phyloP scores from a whole-genome alignment of 495 filamentous ascomycete genomes.

The Hypomontagnella submonticulosa region DNA sequence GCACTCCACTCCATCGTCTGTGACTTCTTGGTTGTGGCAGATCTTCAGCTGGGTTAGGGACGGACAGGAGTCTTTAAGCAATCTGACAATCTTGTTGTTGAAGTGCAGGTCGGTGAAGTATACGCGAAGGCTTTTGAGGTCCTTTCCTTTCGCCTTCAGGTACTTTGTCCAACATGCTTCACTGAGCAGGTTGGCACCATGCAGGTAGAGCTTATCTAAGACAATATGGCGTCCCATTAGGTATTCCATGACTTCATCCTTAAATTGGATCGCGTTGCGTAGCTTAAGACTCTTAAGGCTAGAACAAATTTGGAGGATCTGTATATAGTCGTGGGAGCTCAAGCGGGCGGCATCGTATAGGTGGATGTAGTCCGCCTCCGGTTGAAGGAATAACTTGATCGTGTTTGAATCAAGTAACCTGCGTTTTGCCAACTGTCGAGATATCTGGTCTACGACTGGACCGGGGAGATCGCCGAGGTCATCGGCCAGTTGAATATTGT shows the following conservation, averaged over 20 bases:
- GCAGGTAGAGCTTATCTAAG: constrained; percentile 71
- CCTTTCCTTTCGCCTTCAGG: constrained; percentile 68
- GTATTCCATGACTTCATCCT: constrained; percentile 82
- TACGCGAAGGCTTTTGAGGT: constrained; percentile 74
- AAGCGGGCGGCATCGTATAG: constrained; percentile 86
- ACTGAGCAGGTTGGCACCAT: constrained; percentile 81
- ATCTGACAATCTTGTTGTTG: constrained; percentile 63
- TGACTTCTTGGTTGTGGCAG: constrained; percentile 63
- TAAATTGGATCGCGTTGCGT: constrained; percentile 86
- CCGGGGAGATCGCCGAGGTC: constrained; percentile 83
- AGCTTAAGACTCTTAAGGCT: constrained; percentile 74
- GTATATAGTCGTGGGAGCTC: constrained; percentile 76
- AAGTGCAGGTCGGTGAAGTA: constrained; percentile 77
- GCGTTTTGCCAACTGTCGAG: constrained; percentile 82
- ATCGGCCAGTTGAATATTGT: constrained; percentile 83
- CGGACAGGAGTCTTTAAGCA: constrained; percentile 67
- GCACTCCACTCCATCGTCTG: constrained; percentile 55
- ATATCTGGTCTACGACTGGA: constrained; percentile 74
- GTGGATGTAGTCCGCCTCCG: constrained; percentile 70
- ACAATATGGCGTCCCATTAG: constrained; percentile 73
- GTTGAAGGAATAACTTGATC: constrained; percentile 79
- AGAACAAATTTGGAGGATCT: constrained; percentile 81
- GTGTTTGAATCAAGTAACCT: constrained; percentile 76
- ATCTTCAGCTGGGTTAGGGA: constrained; percentile 79
- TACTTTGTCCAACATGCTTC: constrained; percentile 75